phyloP scores from a whole-genome alignment of 805 yeast genomes.

The Ogataea wickerhamii region DNA sequence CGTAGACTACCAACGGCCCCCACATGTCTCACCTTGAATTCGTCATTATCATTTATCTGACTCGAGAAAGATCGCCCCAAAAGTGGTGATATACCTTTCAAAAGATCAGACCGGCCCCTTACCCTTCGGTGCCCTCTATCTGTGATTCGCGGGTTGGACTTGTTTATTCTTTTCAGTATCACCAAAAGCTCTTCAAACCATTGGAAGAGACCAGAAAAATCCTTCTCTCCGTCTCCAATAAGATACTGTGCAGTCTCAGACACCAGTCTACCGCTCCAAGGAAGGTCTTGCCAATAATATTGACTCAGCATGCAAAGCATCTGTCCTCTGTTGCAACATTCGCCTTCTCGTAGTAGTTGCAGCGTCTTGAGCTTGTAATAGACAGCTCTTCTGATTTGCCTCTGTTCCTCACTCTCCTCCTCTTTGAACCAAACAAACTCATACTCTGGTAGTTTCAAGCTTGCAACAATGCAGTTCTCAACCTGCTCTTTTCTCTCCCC shows the following conservation, averaged over 20 bases:
- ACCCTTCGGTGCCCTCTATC: slow-evolving; percentile 13
- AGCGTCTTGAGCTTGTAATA: slow-evolving; percentile 6
- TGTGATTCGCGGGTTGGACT: slow-evolving; percentile 10
- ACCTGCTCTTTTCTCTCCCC: neutral
- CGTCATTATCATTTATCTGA: slow-evolving; percentile 15
- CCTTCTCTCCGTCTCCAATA: neutral
- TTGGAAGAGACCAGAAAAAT: slow-evolving; percentile 1
- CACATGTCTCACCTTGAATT: slow-evolving; percentile 17
- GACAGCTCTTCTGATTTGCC: slow-evolving; percentile 1
- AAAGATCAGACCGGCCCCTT: slow-evolving; percentile 3
- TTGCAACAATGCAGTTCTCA: neutral
- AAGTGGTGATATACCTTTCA: slow-evolving; percentile 19
- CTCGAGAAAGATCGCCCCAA: slow-evolving; percentile 15
- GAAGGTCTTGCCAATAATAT: slow-evolving; percentile 3
- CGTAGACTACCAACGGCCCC: slow-evolving; percentile 12
- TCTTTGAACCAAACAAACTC: slow-evolving; percentile 13
- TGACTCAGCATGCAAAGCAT: neutral
- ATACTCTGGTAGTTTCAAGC: slow-evolving; percentile 4
- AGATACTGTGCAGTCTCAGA: neutral
- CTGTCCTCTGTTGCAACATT: slow-evolving; percentile 1
- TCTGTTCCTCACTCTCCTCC: slow-evolving; percentile 9
- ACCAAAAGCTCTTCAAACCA: slow-evolving; percentile 3
- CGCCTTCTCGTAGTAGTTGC: neutral
- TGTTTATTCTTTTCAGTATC: slow-evolving; percentile 7
- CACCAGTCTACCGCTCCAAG: slow-evolving; percentile 8